Percentiles rank a stretch among this genome's conserved stretches.
Conservation (phyloP, 2,329 filamentous ascomycete genomes). For the Aspergillus pseudotamarii region DNA sequence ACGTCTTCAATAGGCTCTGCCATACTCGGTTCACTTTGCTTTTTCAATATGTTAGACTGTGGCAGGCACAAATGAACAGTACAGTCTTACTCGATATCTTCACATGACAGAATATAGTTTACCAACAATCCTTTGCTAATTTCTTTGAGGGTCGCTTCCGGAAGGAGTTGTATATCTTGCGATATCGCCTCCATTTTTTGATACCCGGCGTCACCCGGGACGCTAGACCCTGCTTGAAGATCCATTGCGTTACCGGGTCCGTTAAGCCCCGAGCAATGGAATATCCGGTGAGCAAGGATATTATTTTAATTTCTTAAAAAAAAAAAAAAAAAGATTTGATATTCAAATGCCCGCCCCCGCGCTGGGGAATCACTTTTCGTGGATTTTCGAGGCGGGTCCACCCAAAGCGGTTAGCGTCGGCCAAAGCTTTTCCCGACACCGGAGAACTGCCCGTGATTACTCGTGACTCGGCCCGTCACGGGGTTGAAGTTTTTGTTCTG, state of each 20-base stretch:
- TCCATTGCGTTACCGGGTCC: conserved; percentile 25
- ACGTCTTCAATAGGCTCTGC: conserved; percentile 45
- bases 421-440: conserved; percentile 23
- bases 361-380: conserved; percentile 28
- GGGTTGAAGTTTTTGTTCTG: conserved; percentile 45
- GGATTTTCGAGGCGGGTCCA: conserved; percentile 32
- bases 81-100: conserved; percentile 36
- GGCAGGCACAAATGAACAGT: conserved; percentile 9
- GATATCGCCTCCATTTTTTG: conserved; percentile 36
- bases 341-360: conserved; percentile 25
- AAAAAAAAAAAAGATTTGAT: conserved; percentile 17
- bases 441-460: conserved; percentile 4
- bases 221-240: conserved; percentile 19
- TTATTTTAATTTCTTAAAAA: conserved; percentile 3
- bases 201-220: conserved; percentile 15
- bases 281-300: conserved; percentile 1
- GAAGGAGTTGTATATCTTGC: conserved; percentile 37
- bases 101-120: conserved; percentile 34
- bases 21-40: conserved; percentile 42
- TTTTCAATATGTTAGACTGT: conserved; percentile 10
- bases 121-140: conserved; percentile 41
- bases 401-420: conserved; percentile 31
- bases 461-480: conserved; percentile 29
- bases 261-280: conserved; percentile 20
- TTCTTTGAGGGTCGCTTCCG: conserved; percentile 36